Base-by-base conservation (phyloP, 371 early-diverging fungal species). In the Actinomortierella wolfii region DNA sequence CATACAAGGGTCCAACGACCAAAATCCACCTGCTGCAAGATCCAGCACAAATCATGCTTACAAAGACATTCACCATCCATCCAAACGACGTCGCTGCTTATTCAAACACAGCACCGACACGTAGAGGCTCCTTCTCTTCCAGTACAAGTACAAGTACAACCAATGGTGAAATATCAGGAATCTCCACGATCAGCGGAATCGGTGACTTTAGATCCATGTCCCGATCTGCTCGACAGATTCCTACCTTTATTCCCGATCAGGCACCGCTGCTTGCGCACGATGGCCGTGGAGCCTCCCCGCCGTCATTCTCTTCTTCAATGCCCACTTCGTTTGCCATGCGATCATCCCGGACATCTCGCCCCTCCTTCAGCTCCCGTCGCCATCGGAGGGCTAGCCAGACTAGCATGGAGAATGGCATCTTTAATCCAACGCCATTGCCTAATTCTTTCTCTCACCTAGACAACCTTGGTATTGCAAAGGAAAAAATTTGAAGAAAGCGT, bases 1-100 rank as follows among this genome's bases (percentile, higher is more conserved):
- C 86, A 11, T 86, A 86, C 68, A 88, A 88, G 65, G 88, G 88
- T 46, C 84, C 83, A 75, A 83, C 81, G n/a, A 85, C 86, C 44
- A 88, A 84, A 65, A 81, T 88, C 11, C 88, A 88, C 46, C 83
- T 79, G 58, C 76, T 83, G 3, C 65, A 54, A 41, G 85, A 81
- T 39, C 81, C 82, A 24, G 76, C 83, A 13, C 88, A 86, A 66
- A 77, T 88, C 44, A 79, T 88, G 41, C 57, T 88, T 17, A 85
- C 88, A 15, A 85, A 86, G 54, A 61, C 86, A 20, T 88, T 88
- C 61, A 84, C 85, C 21, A 68, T 86, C 50, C 82, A 78, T 29
- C 79, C 82, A 11, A 76, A 71, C 11, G 79, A 83, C 59, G 60
- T 79, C 34, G 80, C 81, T 47, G 59, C 62, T 9, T 64, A 61